Evolutionary conservation across 345 rosid species (phyloP).

Genomic region (Melaleuca alternifolia): DNA sequence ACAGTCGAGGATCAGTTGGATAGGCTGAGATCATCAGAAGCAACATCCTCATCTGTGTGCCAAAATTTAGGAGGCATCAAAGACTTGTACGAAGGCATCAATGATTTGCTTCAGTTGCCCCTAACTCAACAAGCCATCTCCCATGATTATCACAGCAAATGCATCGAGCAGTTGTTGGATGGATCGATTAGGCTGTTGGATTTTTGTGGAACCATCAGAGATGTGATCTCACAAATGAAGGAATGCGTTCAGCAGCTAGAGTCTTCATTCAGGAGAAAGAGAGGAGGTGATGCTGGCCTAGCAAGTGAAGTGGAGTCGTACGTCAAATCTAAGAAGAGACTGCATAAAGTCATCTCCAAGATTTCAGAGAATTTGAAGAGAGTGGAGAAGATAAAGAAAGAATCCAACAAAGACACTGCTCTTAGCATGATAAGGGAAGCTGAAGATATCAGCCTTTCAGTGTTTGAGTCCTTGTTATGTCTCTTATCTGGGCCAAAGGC

Average conservation of each 20-base stretch:
- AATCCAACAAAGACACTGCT: background rate
- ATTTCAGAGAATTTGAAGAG: background rate
- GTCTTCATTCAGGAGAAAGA: slow-evolving; percentile 1
- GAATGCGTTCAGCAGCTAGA: slow-evolving; percentile 2
- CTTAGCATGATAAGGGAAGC: slow-evolving; percentile 1
- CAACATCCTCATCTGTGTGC: background rate
- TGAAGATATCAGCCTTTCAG: background rate
- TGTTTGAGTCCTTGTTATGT: slow-evolving; percentile 1
- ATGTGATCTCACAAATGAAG: slow-evolving; percentile 1
- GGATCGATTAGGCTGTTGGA: slow-evolving; percentile 6
- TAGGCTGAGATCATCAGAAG: slow-evolving; percentile 10
- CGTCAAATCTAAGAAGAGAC: background rate
- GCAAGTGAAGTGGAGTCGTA: background rate
- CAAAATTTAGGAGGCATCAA: slow-evolving; percentile 1
- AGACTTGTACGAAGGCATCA: slow-evolving; percentile 1
- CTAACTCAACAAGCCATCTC: background rate
- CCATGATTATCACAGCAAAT: background rate
- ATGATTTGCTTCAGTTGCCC: slow-evolving; percentile 7
- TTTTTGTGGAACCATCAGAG: slow-evolving; percentile 7
- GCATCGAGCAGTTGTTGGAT: slow-evolving; percentile 3
- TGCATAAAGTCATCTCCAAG: background rate
- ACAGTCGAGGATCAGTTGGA: slow-evolving; percentile 6
- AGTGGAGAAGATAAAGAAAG: background rate
- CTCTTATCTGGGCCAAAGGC: background rate
- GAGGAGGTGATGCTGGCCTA: background rate